Percentiles rank a stretch among this genome's conserved stretches.
These are phyloP conservation scores for Tricholoma sp. DNA, from an alignment of 768 basidiomycete species.

Conservation along the genomic window DNA sequence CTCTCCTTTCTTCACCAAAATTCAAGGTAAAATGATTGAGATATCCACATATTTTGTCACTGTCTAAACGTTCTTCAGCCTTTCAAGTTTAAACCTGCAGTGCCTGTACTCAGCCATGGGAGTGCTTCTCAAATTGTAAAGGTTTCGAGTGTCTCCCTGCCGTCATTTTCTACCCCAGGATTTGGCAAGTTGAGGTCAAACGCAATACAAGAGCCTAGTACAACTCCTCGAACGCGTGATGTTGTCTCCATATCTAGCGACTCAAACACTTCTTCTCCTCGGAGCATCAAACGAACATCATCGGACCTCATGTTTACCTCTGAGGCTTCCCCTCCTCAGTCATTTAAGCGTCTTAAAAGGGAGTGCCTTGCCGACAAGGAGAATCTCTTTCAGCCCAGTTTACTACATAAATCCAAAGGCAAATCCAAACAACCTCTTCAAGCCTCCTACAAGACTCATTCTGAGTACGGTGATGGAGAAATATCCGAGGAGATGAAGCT, in stretches of 20 bases:
- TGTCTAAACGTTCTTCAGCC: slow-evolving; percentile 2
- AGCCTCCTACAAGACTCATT: neutral
- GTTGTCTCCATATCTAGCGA: slow-evolving; percentile 33
- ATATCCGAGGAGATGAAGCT: slow-evolving; percentile 17
- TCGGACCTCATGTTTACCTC: slow-evolving; percentile 30
- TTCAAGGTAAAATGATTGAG: neutral
- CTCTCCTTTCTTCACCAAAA: neutral
- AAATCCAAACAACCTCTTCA: slow-evolving; percentile 15
- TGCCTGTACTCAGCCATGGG: slow-evolving; percentile 4
- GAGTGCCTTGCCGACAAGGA: slow-evolving; percentile 28
- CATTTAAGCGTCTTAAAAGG: slow-evolving; percentile 29
- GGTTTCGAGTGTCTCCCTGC: slow-evolving; percentile 21
- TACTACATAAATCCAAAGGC: neutral
- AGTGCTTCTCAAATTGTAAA: slow-evolving; percentile 17
- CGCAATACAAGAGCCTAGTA: slow-evolving; percentile 3
- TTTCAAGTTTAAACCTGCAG: slow-evolving; percentile 45
- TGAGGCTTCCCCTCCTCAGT: slow-evolving; percentile 25
- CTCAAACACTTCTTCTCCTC: slow-evolving; percentile 27
- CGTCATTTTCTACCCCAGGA: slow-evolving; percentile 43
- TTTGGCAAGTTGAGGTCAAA: slow-evolving; percentile 26
- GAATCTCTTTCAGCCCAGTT: slow-evolving; percentile 17
- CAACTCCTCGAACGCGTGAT: slow-evolving; percentile 16
- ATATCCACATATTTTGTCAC: neutral
- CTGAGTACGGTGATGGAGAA: slow-evolving; percentile 14
- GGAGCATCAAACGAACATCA: slow-evolving; percentile 33